These are phyloP conservation scores for Ogataea parapolymorpha DNA, from an alignment of 805 yeast genomes.

Conservation along the genomic window DNA sequence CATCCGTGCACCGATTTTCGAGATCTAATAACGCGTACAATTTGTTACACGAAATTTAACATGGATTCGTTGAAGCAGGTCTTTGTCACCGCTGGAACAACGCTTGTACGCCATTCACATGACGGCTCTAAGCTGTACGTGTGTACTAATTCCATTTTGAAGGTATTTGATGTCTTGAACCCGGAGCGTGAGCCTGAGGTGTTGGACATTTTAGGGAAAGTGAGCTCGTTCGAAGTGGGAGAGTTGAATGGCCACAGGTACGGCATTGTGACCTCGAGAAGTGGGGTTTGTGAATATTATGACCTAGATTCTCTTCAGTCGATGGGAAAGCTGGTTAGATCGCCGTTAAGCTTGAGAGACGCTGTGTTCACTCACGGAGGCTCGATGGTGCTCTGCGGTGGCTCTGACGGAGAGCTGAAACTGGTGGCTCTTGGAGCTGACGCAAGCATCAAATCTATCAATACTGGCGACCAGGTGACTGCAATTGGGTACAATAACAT, in stretches of 20 bases:
- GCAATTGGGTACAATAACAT: constrained; percentile 53
- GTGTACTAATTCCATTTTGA: constrained; percentile 55
- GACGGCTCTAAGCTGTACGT: constrained; percentile 39
- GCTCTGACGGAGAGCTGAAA: constrained; percentile 59
- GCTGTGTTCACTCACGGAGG: constrained; percentile 60
- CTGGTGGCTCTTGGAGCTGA: constrained; percentile 43
- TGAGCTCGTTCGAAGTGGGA: constrained; percentile 40
- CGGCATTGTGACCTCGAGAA: constrained; percentile 36
- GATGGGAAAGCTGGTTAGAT: constrained; percentile 37
- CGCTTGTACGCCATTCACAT: constrained; percentile 21
- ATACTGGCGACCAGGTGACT: constrained; percentile 52
- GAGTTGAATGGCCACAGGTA: constrained; percentile 18
- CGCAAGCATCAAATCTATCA: constrained; percentile 30
- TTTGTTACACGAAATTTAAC: constrained; percentile 4
- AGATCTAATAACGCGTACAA: constrained; percentile 7
- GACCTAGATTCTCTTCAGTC: constrained; percentile 28
- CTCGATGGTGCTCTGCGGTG: constrained; percentile 55
- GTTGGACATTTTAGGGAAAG: constrained; percentile 46
- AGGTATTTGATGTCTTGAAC: constrained; percentile 44
- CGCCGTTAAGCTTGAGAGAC: constrained; percentile 48
- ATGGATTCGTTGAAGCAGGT: constrained; percentile 30
- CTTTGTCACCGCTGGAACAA: constrained; percentile 29
- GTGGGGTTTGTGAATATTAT: constrained; percentile 43
- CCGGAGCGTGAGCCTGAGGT: constrained; percentile 61
- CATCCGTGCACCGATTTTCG: constrained; percentile 8